phyloP scores from a whole-genome alignment of 768 basidiomycete genomes.

The Pleurotus cornucopiae region DNA sequence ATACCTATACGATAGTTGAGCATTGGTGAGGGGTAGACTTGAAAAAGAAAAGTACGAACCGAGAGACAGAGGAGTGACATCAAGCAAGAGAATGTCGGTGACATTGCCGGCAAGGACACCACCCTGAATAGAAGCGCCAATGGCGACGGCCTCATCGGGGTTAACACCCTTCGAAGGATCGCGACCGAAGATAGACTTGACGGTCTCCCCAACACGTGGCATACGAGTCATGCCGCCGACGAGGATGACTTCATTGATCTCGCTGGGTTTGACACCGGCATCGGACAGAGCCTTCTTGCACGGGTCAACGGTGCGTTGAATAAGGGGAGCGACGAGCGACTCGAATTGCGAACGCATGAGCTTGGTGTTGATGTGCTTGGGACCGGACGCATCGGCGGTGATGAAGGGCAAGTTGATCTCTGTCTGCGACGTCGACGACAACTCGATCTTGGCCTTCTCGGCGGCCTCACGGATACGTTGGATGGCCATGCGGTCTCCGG shows the following conservation, averaged over 20 bases:
- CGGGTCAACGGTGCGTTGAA: slow-evolving; percentile 89
- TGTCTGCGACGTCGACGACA: slow-evolving; percentile 92
- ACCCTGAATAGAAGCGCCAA: slow-evolving; percentile 97
- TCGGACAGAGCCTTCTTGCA: slow-evolving; percentile 97
- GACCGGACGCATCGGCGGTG: slow-evolving; percentile 90
- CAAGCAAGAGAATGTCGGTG: slow-evolving; percentile 90
- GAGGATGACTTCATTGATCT: slow-evolving; percentile 95
- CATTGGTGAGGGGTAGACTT: too few relatives aligned
- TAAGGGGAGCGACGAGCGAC: slow-evolving; percentile 72
- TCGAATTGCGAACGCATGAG: slow-evolving; percentile 90
- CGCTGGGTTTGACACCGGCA: slow-evolving; percentile 88
- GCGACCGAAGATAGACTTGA: slow-evolving; percentile 90
- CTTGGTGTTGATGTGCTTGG: slow-evolving; percentile 95
- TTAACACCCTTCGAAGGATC: slow-evolving; percentile 99
- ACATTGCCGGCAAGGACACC: slow-evolving; percentile 97
- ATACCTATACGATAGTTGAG: too few relatives aligned
- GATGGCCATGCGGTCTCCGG: slow-evolving; percentile 90
- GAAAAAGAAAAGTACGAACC: slow-evolving; percentile 40
- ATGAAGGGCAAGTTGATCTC: slow-evolving; percentile 99
- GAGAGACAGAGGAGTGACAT: slow-evolving; percentile 95
- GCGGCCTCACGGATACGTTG: slow-evolving; percentile 99
- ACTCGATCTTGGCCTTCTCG: slow-evolving; percentile 98
- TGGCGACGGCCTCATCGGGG: slow-evolving; percentile 98
- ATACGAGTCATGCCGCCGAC: slow-evolving; percentile 99
- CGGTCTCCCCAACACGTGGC: slow-evolving; percentile 92